phyloP scores from a whole-genome alignment of 1,284 basidiomycete genomes.

The Xerocomus tenax region DNA sequence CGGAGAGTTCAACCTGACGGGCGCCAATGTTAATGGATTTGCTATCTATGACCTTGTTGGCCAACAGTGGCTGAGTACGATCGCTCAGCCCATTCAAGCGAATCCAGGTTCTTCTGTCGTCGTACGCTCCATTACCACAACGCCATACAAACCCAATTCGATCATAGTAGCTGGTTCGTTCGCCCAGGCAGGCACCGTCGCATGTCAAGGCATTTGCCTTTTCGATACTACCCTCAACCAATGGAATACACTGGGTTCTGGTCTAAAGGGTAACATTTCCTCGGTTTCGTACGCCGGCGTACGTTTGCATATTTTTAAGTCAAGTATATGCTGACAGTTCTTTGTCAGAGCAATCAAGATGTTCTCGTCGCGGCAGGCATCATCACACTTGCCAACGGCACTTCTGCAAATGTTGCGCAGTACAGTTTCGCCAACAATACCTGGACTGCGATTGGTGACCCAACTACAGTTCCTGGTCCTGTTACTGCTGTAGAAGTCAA shows the following conservation, averaged over 20 bases:
- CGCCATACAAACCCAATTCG: constrained; percentile 52
- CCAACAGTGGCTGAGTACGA: constrained; percentile 51
- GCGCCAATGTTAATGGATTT: constrained; percentile 53
- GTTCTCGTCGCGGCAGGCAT: constrained; percentile 67
- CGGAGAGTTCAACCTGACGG: constrained; percentile 62
- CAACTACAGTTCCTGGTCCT: constrained; percentile 71
- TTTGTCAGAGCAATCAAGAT: constrained; percentile 49
- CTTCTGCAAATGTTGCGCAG: constrained; percentile 58
- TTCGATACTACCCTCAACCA: constrained; percentile 61
- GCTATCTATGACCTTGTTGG: constrained; percentile 67
- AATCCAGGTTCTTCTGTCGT: constrained; percentile 49
- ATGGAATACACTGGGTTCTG: constrained; percentile 78
- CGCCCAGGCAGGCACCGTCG: constrained; percentile 63
- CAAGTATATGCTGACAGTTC: constrained; percentile 1
- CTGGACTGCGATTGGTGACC: constrained; percentile 69
- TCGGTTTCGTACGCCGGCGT: constrained; percentile 77
- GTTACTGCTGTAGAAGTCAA: constrained; percentile 86
- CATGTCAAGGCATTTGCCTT: constrained; percentile 75
- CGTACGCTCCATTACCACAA: constrained; percentile 68
- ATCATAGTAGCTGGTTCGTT: constrained; percentile 86
- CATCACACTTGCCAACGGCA: constrained; percentile 54
- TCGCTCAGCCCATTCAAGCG: constrained; percentile 52
- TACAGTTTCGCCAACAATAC: constrained; percentile 63
- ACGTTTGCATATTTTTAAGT: constrained; percentile 28
- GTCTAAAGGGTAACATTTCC: constrained; percentile 75